A percentile compares a stretch with the other conserved stretches of the same genome.
Evolutionary conservation across 2,329 filamentous ascomycete genomes (phyloP).

Genomic region (Pyrenochaeta sp.): DNA sequence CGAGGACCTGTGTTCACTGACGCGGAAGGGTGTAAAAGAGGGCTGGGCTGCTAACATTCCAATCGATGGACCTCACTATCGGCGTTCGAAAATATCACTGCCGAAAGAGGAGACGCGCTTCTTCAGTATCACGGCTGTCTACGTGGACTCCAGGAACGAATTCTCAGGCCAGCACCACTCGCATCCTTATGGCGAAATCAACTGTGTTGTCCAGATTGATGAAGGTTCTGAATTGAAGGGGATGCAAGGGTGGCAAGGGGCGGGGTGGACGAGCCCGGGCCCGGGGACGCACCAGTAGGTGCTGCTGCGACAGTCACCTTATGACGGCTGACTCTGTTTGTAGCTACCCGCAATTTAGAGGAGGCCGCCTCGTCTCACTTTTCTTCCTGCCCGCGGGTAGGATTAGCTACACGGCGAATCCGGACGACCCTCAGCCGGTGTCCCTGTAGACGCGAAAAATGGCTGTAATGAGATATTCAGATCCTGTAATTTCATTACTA

Average conservation of each 20-base stretch:
- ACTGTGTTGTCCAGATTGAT: conserved; percentile 63
- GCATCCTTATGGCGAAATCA: conserved; percentile 65
- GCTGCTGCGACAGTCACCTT: conserved; percentile 1
- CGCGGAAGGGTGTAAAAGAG: conserved; percentile 46
- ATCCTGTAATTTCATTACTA: too few species aligned
- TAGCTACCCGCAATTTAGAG: conserved; percentile 61
- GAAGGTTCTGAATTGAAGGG: conserved; percentile 61
- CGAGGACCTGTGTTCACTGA: conserved; percentile 46
- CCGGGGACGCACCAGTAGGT: conserved; percentile 63
- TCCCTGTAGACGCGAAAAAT: conserved; percentile 8
- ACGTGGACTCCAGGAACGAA: conserved; percentile 62
- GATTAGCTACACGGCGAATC: conserved; percentile 60
- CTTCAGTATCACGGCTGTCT: conserved; percentile 66
- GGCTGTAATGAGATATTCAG: not conserved
- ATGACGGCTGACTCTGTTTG: not conserved
- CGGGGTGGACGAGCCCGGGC: conserved; percentile 64
- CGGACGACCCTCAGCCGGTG: conserved; percentile 54
- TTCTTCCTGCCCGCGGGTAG: conserved; percentile 66
- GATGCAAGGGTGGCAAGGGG: conserved; percentile 65
- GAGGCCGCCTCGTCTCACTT: conserved; percentile 61
- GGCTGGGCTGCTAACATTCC: conserved; percentile 49
- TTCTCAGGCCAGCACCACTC: conserved; percentile 63
- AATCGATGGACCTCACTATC: conserved; percentile 38
- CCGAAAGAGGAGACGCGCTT: conserved; percentile 59
- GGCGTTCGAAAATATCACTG: conserved; percentile 55